Evolutionary conservation across 257 asterid species (phyloP).

Genomic region (Osmanthus fragrans): DNA sequence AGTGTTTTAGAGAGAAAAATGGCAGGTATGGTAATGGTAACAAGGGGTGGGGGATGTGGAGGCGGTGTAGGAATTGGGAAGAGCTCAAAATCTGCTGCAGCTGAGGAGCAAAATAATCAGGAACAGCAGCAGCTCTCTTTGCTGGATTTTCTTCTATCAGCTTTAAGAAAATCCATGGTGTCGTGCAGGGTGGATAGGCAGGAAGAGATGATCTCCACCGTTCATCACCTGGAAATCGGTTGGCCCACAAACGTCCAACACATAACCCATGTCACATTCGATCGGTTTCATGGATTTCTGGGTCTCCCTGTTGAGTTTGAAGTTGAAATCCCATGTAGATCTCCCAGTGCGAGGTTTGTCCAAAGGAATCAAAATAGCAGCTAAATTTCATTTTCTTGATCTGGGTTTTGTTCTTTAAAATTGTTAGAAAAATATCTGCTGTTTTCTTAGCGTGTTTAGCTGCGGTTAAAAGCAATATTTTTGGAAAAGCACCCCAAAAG

Average conservation of each 20-base stretch:
- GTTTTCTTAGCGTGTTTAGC: not conserved
- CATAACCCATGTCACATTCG: conserved; percentile 90
- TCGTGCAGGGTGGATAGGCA: conserved; percentile 72
- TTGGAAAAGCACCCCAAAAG: not conserved
- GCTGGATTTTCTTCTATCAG: conserved; percentile 68
- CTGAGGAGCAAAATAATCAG: conserved; percentile 45
- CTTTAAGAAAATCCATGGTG: conserved; percentile 87
- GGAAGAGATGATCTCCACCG: conserved; percentile 64
- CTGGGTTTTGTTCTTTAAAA: not conserved
- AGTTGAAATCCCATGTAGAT: conserved; percentile 82
- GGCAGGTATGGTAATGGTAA: conserved; percentile 80
- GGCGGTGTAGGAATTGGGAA: conserved; percentile 24
- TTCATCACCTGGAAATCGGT: conserved; percentile 86
- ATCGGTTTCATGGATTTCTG: conserved; percentile 84
- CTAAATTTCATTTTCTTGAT: not conserved
- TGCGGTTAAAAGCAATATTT: conserved; percentile 13
- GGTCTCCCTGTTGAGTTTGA: conserved; percentile 95
- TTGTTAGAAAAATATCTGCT: too few species aligned
- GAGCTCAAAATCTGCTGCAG: conserved; percentile 47
- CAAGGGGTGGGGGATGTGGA: conserved; percentile 61
- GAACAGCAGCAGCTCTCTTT: conserved; percentile 59
- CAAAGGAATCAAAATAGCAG: not conserved
- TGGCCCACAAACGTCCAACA: conserved; percentile 97
- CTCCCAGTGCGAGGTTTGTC: conserved; percentile 91
- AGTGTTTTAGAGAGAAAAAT: conserved; percentile 24